A percentile compares a stretch with the other conserved stretches of the same genome.
Conservation (phyloP, 306 rosid species). For the Vigna trinervia region DNA sequence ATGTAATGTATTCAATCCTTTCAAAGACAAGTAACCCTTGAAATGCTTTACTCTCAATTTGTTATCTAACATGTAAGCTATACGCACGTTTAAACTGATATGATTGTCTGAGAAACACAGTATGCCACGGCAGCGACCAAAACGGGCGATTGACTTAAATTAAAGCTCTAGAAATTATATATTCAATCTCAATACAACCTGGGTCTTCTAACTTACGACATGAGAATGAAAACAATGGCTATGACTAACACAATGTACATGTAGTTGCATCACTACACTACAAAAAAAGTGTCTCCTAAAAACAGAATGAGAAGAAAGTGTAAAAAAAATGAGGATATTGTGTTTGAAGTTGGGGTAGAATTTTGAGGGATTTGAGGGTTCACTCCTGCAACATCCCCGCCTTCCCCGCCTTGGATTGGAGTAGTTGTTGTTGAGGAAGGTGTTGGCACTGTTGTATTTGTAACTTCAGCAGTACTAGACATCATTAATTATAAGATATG, state of each 20-base stretch:
- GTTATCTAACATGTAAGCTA: neutral
- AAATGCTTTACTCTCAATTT: neutral
- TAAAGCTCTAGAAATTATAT: neutral
- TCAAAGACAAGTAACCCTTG: conserved; percentile 2
- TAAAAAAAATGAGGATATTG: neutral
- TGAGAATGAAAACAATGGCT: neutral
- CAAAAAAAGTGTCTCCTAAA: neutral
- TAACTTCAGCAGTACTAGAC: neutral
- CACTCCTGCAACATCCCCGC: neutral
- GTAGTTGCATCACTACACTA: neutral
- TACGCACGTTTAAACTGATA: neutral
- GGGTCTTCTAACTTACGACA: neutral
- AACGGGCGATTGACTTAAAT: neutral
- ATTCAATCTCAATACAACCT: neutral
- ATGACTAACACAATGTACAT: too few relatives aligned
- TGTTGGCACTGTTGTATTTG: conserved; percentile 19
- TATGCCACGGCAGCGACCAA: neutral
- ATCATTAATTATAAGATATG: neutral
- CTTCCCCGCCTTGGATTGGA: conserved; percentile 3
- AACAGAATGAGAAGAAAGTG: neutral
- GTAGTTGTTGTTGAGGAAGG: neutral
- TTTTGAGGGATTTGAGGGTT: conserved; percentile 11
- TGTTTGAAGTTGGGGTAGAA: neutral
- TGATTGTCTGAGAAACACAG: neutral
- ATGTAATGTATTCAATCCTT: neutral